These are phyloP conservation scores for Drechslerella coelobrocha DNA, from an alignment of 2,329 filamentous ascomycete genomes.

Conservation along the genomic window DNA sequence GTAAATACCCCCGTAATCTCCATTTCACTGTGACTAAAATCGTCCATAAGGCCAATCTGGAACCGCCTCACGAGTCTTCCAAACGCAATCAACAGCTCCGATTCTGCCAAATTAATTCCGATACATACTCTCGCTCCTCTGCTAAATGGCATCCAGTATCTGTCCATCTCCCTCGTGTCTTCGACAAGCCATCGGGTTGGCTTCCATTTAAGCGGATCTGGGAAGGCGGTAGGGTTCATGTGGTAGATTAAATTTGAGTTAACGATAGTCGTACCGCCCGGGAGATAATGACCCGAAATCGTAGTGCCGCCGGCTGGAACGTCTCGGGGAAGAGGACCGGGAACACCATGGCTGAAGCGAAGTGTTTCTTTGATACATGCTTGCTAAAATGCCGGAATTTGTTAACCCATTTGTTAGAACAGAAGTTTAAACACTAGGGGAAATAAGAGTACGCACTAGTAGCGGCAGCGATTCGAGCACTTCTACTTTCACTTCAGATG, in stretches of 20 bases:
- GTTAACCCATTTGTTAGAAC: background rate
- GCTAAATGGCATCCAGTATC: slow-evolving; percentile 4
- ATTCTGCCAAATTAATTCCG: slow-evolving; percentile 7
- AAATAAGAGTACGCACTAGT: too few relatives aligned
- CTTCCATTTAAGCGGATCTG: slow-evolving; percentile 9
- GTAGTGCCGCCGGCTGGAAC: slow-evolving; percentile 16
- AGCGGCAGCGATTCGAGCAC: too few relatives aligned
- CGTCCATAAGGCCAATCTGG: background rate
- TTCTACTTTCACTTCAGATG: too few relatives aligned
- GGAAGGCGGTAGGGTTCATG: slow-evolving; percentile 1
- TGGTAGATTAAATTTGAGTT: slow-evolving; percentile 11
- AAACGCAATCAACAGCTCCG: background rate
- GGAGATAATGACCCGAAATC: slow-evolving; percentile 9
- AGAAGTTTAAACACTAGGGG: too few relatives aligned
- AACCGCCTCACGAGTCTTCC: slow-evolving; percentile 8
- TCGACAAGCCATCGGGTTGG: slow-evolving; percentile 8
- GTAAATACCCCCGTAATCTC: background rate
- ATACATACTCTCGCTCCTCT: slow-evolving; percentile 1
- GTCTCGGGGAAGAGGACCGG: slow-evolving; percentile 10
- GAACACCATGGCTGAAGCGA: slow-evolving; percentile 25
- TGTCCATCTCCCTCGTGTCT: slow-evolving; percentile 11
- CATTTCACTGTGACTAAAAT: slow-evolving; percentile 7
- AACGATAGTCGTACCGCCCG: background rate
- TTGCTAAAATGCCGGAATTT: background rate
- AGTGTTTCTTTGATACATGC: slow-evolving; percentile 23